Percentiles rank a stretch among this genome's conserved stretches.
These are phyloP conservation scores for Linum tenue DNA, from an alignment of 345 rosid species.

Conservation along the genomic window DNA sequence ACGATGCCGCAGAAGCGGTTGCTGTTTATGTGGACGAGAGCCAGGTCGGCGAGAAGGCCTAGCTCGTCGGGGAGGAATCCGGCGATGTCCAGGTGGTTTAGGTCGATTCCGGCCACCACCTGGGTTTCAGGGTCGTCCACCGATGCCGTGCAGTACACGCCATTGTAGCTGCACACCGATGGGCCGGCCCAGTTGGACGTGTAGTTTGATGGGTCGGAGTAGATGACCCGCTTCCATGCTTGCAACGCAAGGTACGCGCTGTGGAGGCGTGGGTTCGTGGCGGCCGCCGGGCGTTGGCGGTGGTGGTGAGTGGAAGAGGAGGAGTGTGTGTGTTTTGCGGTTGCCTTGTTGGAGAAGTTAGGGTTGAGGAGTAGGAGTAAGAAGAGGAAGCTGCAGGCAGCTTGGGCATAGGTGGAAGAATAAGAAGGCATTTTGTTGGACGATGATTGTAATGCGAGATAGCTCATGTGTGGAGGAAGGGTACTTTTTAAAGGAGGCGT, in stretches of 20 bases:
- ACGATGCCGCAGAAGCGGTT: slow-evolving; percentile 84
- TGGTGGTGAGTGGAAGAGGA: slow-evolving; percentile 23
- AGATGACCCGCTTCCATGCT: slow-evolving; percentile 70
- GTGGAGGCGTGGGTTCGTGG: slow-evolving; percentile 44
- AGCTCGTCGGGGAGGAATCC: slow-evolving; percentile 70
- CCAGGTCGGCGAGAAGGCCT: slow-evolving; percentile 64
- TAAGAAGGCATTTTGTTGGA: slow-evolving; percentile 6
- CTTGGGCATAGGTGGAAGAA: slow-evolving; percentile 8
- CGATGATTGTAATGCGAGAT: not conserved
- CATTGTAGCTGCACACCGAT: slow-evolving; percentile 58
- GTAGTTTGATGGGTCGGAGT: slow-evolving; percentile 73
- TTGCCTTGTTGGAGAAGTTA: slow-evolving; percentile 16
- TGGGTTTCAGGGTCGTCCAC: slow-evolving; percentile 32
- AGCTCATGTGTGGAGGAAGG: too few species aligned
- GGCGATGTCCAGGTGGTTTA: slow-evolving; percentile 61
- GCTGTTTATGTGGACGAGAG: slow-evolving; percentile 70
- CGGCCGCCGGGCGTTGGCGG: slow-evolving; percentile 22
- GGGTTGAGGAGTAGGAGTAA: slow-evolving; percentile 24
- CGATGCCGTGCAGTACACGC: slow-evolving; percentile 53
- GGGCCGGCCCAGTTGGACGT: slow-evolving; percentile 72
- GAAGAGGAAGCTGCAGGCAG: slow-evolving; percentile 16
- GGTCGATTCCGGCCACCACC: slow-evolving; percentile 74
- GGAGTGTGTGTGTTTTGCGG: slow-evolving; percentile 40
- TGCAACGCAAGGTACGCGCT: slow-evolving; percentile 62
- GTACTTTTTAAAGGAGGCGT: too few species aligned